phyloP scores from a whole-genome alignment of 352 stramenopile species.

The Phytophthora brassicae region DNA sequence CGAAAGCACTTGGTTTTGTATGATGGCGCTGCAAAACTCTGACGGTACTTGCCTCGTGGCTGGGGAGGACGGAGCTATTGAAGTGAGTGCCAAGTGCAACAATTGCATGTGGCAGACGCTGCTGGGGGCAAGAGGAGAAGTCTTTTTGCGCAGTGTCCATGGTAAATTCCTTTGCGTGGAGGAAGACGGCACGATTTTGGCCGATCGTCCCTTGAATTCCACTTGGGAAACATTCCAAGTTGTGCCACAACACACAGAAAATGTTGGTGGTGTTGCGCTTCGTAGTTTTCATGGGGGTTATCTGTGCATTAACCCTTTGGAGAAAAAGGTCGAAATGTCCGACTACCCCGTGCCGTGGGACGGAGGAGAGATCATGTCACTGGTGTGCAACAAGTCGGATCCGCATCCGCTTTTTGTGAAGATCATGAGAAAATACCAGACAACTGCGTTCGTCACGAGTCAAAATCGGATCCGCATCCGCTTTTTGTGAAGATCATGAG shows the following conservation, averaged over 20 bases:
- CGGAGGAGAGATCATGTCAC: constrained; percentile 63
- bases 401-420: constrained; percentile 55
- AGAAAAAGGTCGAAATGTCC: constrained; percentile 27
- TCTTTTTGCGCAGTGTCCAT: constrained; percentile 74
- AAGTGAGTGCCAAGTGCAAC: constrained; percentile 32
- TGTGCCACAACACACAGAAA: constrained; percentile 50
- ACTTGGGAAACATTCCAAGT: constrained; percentile 90
- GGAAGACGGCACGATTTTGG: constrained; percentile 67
- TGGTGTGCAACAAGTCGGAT: constrained; percentile 73
- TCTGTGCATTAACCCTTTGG: constrained; percentile 58
- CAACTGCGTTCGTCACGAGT: constrained; percentile 43
- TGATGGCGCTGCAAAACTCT: constrained; percentile 63
- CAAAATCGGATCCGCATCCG: no score
- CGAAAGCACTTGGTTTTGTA: constrained; percentile 70
- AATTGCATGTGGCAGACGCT: constrained; percentile 79
- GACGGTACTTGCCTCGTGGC: constrained; percentile 73
- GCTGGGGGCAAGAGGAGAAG: constrained; percentile 50
- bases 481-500: constrained; percentile 71
- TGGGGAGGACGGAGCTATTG: constrained; percentile 64
- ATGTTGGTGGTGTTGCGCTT: constrained; percentile 58
- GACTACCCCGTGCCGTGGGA: constrained; percentile 69
- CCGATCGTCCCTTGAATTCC: constrained; percentile 71
- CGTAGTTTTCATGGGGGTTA: constrained; percentile 81
- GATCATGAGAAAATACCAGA: constrained; percentile 82
- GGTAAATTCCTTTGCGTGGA: constrained; percentile 88